Evolutionary conservation across 2,329 filamentous ascomycete species (phyloP).

Genomic region (Cladosporium austrohemisphaericum): DNA sequence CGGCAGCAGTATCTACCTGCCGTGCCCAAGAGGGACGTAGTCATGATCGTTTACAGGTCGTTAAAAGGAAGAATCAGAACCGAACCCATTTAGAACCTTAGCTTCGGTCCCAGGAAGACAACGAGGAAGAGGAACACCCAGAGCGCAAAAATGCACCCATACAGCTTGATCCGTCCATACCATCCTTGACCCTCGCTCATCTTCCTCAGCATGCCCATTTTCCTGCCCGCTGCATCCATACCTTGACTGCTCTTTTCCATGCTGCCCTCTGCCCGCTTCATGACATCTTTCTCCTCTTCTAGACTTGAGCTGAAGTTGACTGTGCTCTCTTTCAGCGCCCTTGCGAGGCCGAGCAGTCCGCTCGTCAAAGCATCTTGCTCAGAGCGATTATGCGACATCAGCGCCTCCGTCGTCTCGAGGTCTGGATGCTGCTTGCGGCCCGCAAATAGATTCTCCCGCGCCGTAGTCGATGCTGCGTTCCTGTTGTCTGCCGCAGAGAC

Average conservation of each 20-base stretch:
- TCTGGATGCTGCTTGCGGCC: constrained; percentile 22
- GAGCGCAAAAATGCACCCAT: constrained; percentile 76
- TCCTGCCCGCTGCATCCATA: constrained; percentile 70
- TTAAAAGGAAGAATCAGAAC: background rate
- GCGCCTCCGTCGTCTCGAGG: constrained; percentile 53
- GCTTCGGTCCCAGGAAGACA: constrained; percentile 82
- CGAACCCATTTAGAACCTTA: constrained; percentile 62
- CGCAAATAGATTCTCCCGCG: constrained; percentile 37
- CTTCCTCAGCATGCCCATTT: constrained; percentile 71
- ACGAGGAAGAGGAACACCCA: constrained; percentile 75
- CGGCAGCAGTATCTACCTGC: background rate
- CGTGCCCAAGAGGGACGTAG: background rate
- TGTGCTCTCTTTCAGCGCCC: constrained; percentile 71
- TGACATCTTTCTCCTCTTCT: constrained; percentile 68
- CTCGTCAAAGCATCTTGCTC: constrained; percentile 81
- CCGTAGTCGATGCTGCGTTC: constrained; percentile 32
- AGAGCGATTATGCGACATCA: constrained; percentile 70
- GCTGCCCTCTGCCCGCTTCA: constrained; percentile 67
- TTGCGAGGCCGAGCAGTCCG: constrained; percentile 76
- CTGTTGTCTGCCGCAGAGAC: constrained; percentile 25
- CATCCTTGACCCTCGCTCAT: constrained; percentile 88
- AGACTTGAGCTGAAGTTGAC: constrained; percentile 67
- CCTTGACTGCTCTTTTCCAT: constrained; percentile 72
- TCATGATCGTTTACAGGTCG: constrained; percentile 12
- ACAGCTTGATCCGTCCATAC: constrained; percentile 74